Conservation (phyloP, 257 asterid genomes). For the Nicotiana paniculata region DNA sequence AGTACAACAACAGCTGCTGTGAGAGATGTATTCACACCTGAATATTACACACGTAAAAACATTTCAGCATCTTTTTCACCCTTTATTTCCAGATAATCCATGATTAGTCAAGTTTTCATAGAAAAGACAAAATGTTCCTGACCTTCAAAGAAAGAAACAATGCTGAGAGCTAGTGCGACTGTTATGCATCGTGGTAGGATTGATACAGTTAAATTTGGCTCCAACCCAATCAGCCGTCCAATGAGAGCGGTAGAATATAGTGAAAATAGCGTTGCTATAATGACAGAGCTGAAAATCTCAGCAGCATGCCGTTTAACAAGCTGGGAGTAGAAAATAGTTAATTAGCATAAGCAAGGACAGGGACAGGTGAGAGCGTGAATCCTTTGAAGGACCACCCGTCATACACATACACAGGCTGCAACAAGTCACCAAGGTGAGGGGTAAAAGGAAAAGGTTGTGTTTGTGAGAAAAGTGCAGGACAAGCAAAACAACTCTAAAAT, state of each 20-base stretch:
- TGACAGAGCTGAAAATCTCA: slow-evolving; percentile 86
- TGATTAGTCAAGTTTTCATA: background rate
- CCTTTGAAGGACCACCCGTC: background rate
- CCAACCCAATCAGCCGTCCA: slow-evolving; percentile 78
- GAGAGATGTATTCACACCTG: slow-evolving; percentile 94
- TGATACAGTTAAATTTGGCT: slow-evolving; percentile 64
- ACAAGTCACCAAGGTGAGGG: background rate
- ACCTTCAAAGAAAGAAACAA: slow-evolving; percentile 92
- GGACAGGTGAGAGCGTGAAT: background rate
- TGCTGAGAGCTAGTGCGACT: slow-evolving; percentile 98
- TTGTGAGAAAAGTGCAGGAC: background rate
- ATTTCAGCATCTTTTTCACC: background rate
- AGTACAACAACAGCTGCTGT: slow-evolving; percentile 97
- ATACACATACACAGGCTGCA: background rate
- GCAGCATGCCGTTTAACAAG: slow-evolving; percentile 98
- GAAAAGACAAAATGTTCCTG: background rate
- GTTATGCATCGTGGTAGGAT: slow-evolving; percentile 98
- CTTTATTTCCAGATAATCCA: background rate
- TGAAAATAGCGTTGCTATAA: slow-evolving; percentile 69
- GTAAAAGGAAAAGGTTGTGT: background rate
- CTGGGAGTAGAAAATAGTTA: slow-evolving; percentile 24
- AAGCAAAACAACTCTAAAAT: background rate
- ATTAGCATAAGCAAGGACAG: background rate
- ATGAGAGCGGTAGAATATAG: slow-evolving; percentile 81
- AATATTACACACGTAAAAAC: slow-evolving; percentile 9